Conservation (phyloP, 805 yeast species). For the Nakazawaea anatomiae region DNA sequence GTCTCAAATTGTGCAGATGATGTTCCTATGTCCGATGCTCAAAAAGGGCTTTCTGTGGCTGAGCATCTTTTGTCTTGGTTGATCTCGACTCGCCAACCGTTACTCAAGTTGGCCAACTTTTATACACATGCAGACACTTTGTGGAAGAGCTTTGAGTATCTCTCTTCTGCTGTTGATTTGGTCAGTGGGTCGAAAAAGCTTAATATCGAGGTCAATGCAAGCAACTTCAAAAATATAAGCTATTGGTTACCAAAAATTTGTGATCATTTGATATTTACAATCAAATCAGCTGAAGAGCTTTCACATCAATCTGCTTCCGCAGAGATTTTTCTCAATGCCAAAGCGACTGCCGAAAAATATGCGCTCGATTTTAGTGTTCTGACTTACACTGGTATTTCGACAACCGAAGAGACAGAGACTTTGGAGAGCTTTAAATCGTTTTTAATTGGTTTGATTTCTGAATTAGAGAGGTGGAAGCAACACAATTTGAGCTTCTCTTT, state of each 20-base stretch:
- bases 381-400: not conserved
- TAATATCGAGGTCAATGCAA: not conserved
- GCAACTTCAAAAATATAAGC: conserved; percentile 1
- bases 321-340: conserved; percentile 16
- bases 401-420: not conserved
- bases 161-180: not conserved
- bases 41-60: conserved; percentile 67
- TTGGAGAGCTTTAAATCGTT: conserved; percentile 16
- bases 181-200: not conserved
- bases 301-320: conserved; percentile 5
- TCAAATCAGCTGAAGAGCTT: conserved; percentile 12
- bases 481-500: conserved; percentile 31
- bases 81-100: conserved; percentile 45
- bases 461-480: conserved; percentile 30
- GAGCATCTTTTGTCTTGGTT: conserved; percentile 65
- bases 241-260: conserved; percentile 32
- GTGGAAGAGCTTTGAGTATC: not conserved
- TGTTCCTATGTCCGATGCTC: conserved; percentile 67
- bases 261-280: conserved; percentile 24
- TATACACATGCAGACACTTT: conserved; percentile 3
- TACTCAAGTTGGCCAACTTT: conserved; percentile 26
- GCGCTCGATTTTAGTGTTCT: not conserved
- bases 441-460: conserved; percentile 18
- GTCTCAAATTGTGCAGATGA: conserved; percentile 61
- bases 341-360: conserved; percentile 14